Conservation (phyloP, 2,329 filamentous ascomycete genomes). For the Seiridium cupressi region DNA sequence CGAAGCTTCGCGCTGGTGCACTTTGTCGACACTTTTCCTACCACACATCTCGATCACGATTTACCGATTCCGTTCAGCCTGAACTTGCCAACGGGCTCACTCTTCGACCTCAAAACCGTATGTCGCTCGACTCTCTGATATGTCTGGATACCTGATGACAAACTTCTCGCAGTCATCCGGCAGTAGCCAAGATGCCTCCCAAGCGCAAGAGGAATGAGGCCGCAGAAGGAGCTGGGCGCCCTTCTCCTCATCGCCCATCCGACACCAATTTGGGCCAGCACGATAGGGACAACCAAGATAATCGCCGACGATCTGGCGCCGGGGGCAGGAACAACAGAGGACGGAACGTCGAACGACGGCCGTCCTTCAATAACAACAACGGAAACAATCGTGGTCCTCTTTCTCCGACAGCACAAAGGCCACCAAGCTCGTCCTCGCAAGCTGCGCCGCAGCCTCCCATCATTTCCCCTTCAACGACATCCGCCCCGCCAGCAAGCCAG, state of each 20-base stretch:
- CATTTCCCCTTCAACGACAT: constrained; percentile 23
- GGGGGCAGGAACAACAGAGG: constrained; percentile 45
- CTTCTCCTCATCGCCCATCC: constrained; percentile 61
- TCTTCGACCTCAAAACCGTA: neutral
- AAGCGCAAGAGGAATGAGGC: constrained; percentile 60
- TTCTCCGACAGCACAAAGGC: constrained; percentile 32
- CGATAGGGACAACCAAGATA: constrained; percentile 49
- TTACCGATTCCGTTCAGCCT: neutral
- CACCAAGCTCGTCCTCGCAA: constrained; percentile 36
- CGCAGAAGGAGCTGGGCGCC: constrained; percentile 46
- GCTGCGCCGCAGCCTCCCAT: constrained; percentile 21
- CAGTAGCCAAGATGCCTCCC: constrained; percentile 45
- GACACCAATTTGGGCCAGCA: constrained; percentile 56
- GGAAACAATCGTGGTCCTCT: constrained; percentile 21
- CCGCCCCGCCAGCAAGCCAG: constrained; percentile 15
- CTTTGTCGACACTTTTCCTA: neutral
- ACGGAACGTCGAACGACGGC: constrained; percentile 45
- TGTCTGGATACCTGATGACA: constrained; percentile 19
- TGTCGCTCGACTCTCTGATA: constrained; percentile 1
- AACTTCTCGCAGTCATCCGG: constrained; percentile 12
- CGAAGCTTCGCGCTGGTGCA: neutral
- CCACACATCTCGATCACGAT: neutral
- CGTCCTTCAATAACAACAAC: constrained; percentile 35
- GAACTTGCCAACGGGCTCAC: neutral
- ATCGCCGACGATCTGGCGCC: constrained; percentile 40